Conservation (phyloP, 2,329 filamentous ascomycete genomes). For the Ampelomyces quisqualis region DNA sequence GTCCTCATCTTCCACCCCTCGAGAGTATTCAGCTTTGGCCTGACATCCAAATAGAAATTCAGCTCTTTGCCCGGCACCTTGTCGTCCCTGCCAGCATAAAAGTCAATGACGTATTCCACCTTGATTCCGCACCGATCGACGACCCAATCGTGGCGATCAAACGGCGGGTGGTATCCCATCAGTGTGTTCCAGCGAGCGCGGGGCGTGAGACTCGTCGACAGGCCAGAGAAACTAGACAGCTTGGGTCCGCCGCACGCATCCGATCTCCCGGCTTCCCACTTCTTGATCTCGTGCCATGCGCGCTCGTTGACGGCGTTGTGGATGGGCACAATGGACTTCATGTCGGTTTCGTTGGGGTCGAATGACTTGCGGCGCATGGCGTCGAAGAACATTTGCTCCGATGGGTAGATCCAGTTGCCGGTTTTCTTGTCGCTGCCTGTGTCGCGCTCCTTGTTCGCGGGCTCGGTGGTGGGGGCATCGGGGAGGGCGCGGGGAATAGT, state of each 20-base stretch:
- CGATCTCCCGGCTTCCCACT: conserved; percentile 73
- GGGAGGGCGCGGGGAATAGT: conserved; percentile 38
- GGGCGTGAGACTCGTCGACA: conserved; percentile 67
- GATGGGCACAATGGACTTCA: conserved; percentile 90
- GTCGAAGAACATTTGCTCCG: conserved; percentile 96
- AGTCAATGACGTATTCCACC: conserved; percentile 97
- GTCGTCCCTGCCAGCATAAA: conserved; percentile 74
- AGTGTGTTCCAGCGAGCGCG: conserved; percentile 79
- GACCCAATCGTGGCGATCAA: conserved; percentile 97
- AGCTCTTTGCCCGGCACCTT: conserved; percentile 50
- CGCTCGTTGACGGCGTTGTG: conserved; percentile 98
- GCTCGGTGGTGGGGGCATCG: conserved; percentile 40
- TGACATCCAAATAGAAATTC: conserved; percentile 65
- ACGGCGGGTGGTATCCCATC: conserved; percentile 86
- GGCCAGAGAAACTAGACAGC: conserved; percentile 78
- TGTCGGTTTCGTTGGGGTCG: conserved; percentile 69
- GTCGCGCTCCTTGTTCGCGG: conserved; percentile 77
- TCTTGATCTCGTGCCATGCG: conserved; percentile 87
- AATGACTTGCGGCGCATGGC: conserved; percentile 92
- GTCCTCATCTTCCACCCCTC: conserved; percentile 62
- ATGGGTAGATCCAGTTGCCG: conserved; percentile 97
- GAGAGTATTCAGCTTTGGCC: conserved; percentile 64
- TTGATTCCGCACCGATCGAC: conserved; percentile 84
- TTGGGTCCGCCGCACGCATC: conserved; percentile 74
- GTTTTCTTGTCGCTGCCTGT: conserved; percentile 61